Evolutionary conservation across 805 yeast genomes (phyloP).

Genomic region (Metschnikowia aberdeeniae): DNA sequence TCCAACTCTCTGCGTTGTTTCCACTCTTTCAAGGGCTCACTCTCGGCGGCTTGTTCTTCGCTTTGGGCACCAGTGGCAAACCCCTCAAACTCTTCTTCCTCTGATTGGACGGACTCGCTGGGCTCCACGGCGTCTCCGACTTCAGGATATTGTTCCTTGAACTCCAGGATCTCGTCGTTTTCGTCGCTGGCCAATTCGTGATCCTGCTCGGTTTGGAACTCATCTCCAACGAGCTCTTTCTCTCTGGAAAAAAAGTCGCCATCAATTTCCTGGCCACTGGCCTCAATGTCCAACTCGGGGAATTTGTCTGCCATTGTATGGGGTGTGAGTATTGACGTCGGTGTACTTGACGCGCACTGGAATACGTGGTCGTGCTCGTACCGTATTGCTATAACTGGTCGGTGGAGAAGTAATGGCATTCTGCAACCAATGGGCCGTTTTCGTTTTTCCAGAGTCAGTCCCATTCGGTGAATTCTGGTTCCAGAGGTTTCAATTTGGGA

Average conservation of each 20-base stretch:
- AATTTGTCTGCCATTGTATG: slow-evolving; percentile 64
- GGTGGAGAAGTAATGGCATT: not conserved
- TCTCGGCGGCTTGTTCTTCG: slow-evolving; percentile 33
- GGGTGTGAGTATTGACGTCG: not conserved
- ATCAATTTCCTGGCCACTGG: slow-evolving; percentile 31
- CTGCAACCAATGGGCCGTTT: no score
- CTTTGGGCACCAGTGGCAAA: slow-evolving; percentile 18
- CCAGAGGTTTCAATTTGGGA: not conserved
- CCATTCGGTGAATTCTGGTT: no score
- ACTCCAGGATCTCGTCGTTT: slow-evolving; percentile 46
- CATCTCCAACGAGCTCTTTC: slow-evolving; percentile 64
- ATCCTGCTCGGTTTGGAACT: slow-evolving; percentile 65
- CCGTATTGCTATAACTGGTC: not conserved
- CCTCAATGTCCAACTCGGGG: slow-evolving; percentile 52
- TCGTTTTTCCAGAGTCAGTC: no score
- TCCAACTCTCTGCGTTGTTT: slow-evolving; percentile 74
- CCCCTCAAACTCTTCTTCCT: slow-evolving; percentile 41
- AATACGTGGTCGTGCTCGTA: not conserved
- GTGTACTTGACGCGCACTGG: not conserved
- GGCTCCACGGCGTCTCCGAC: slow-evolving; percentile 30
- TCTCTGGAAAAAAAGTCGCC: slow-evolving; percentile 67
- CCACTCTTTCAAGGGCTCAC: slow-evolving; percentile 63
- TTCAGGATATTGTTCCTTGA: slow-evolving; percentile 63
- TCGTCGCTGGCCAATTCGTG: slow-evolving; percentile 41
- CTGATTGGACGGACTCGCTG: slow-evolving; percentile 13